Evolutionary conservation across 139 green algal genomes (phyloP), one percentile per base, ranked within the genome.

Genomic region (Asterochloris erici): DNA sequence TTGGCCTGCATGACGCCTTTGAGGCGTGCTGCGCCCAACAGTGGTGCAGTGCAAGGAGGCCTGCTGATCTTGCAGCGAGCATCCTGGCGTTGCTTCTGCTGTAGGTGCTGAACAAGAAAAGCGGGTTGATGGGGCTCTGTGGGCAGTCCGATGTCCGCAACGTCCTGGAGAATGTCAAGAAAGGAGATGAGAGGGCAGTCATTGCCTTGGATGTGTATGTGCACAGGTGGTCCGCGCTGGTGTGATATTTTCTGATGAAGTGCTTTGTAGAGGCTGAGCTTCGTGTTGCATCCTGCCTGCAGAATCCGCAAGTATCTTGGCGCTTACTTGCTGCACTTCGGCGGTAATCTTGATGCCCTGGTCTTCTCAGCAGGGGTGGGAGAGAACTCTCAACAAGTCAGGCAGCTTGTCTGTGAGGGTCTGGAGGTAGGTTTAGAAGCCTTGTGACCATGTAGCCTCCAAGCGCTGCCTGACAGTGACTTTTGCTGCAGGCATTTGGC

Each of bases 281-380:
- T 54, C 38, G 38, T 54, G 6, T 54, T 6, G 38, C 38, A 87
- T 95, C 24, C n/a, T 90, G 94, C 79, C 85, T 54, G 38, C 38
- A 54, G 95, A 10, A 82, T 98, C 60, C 84, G 90, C 74, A 98
- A 98, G 82, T 98, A 98, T 85, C 63, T 98, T 13, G 95, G 95
- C 0, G 87, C 91, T 0, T 98, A 98, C 83, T 77, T 92, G 28
- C 78, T 94, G 4, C 86, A 93, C 12, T 87, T 98, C 29, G 84
- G 80, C 14, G 94, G 95, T 26, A 29, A 92, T 12, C 88, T 94
- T 24, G 94, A 98, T 75, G 95, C 95, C 4, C 77, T 98, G 12
- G 87, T 98, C 2, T 98, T 98, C 86, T 94, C 88, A 16, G 95
- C 90, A 0, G 95, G 95, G 66, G 91, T 95, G 73, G 93, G 92